Evolutionary conservation across 768 basidiomycete species (phyloP), one percentile per base, ranked within the genome.

Genomic region (Holtermannia corniformis): DNA sequence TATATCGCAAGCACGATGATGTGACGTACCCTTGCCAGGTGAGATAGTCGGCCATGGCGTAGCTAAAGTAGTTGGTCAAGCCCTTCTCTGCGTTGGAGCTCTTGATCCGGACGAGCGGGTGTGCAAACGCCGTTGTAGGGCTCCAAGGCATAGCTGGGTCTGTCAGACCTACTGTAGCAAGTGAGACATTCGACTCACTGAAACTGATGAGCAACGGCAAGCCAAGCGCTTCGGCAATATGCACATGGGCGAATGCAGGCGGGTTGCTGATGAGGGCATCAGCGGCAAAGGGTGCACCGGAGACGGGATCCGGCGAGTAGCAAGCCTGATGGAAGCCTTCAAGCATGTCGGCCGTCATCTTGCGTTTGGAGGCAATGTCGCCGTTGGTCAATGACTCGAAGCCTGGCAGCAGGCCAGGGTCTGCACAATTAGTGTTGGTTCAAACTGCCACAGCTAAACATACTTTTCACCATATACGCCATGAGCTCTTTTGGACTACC

Each of bases 381-480:
- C 81, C 82, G 55, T 82, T 82, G 0, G 73, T 78, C 13, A 83
- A 68, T 0, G 79, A 79, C 47, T 77, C 78, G 51, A 79, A 69
- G 0, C 81, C 81, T 14, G 82, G 82, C 46, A 84, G 75, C 1
- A 84, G 65, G 1, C 82, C 82, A 49, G 82, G 82, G 67, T 83
- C 81, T 82, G 51, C 3, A 41, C 22, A n/a, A 24, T 40, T 10
- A 44, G 21, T 24, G 23, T 54, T 44, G 28, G 19, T 49, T n/a
- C 10, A 37, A 23, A 11, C 22, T 28, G 16, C 37, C 13, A 28
- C 10, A 10, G n/a, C n/a, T n/a, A 13, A 23, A 60, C 77, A 58
- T 55, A 82, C 82, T 84, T 66, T 80, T 81, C 44, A 84, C 82
- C 82, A 84, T 83, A 57, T 82, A 84, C 44, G 80, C 80, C 82